Evolutionary conservation across 495 filamentous ascomycete genomes (phyloP).

Genomic region (Cryomyces minteri): DNA sequence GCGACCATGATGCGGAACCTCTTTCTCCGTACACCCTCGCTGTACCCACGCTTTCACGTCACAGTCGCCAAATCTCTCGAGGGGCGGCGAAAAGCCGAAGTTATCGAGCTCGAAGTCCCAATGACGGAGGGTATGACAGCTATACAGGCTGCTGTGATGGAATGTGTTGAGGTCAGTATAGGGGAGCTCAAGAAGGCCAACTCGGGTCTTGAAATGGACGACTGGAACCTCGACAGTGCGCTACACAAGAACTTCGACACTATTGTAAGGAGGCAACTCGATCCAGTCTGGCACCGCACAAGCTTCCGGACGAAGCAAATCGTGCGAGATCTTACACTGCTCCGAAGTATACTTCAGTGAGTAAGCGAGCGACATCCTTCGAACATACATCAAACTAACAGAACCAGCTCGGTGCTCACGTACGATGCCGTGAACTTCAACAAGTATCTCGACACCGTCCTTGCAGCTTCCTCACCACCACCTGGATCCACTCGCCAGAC

Average conservation of each 20-base stretch:
- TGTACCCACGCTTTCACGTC: constrained; percentile 94
- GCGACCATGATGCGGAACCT: constrained; percentile 84
- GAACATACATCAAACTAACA: not conserved
- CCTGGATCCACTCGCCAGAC: constrained; percentile 75
- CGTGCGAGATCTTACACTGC: constrained; percentile 68
- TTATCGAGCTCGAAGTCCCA: constrained; percentile 89
- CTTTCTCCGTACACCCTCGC: constrained; percentile 69
- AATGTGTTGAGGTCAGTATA: constrained; percentile 91
- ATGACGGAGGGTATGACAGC: constrained; percentile 90
- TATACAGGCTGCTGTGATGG: constrained; percentile 86
- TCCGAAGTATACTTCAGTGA: constrained; percentile 71
- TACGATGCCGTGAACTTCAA: constrained; percentile 86
- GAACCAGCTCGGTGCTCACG: constrained; percentile 43
- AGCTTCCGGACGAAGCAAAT: constrained; percentile 91
- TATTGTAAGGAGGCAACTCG: constrained; percentile 72
- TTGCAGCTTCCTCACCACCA: constrained; percentile 74
- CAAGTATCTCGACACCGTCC: constrained; percentile 84
- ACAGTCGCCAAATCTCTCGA: constrained; percentile 76
- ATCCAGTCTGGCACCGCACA: constrained; percentile 93
- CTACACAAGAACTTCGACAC: constrained; percentile 84
- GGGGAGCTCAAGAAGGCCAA: constrained; percentile 81
- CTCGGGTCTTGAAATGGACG: constrained; percentile 80
- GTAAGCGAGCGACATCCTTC: constrained; percentile 7
- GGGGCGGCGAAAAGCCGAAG: constrained; percentile 82
- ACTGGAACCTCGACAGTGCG: constrained; percentile 94